Conservation (phyloP, 2,329 filamentous ascomycete genomes). For the Colletotrichum viniferum region DNA sequence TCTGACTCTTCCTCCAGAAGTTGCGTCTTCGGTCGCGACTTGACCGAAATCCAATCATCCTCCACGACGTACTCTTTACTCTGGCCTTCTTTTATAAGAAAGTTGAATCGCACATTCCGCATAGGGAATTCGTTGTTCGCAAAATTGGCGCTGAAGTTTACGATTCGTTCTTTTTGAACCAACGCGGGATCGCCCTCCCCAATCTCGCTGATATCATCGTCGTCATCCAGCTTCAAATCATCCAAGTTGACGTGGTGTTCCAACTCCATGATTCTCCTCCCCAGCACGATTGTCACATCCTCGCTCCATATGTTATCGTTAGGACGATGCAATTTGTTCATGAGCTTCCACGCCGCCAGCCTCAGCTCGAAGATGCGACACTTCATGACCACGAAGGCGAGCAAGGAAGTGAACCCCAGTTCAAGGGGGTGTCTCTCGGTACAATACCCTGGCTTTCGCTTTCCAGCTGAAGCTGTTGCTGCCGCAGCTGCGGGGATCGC, state of each 20-base stretch:
- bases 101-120: neutral
- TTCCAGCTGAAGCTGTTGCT: neutral
- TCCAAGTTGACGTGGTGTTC: constrained; percentile 26
- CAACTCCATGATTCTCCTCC: constrained; percentile 35
- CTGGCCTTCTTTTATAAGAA: neutral
- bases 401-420: neutral
- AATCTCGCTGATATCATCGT: neutral
- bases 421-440: neutral
- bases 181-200: neutral
- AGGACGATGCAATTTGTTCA: constrained; percentile 19
- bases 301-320: constrained; percentile 44
- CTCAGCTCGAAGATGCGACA: neutral
- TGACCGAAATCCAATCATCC: neutral
- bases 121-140: neutral
- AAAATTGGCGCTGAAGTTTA: neutral
- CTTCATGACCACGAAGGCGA: neutral
- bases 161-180: neutral
- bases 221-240: neutral
- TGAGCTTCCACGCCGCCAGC: neutral
- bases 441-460: neutral
- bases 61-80: neutral
- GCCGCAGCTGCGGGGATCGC: neutral
- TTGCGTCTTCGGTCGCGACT: neutral
- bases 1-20: neutral
- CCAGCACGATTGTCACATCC: constrained; percentile 33